These are phyloP conservation scores for Cymbopogon citratus DNA, from an alignment of 176 grass and related monocot genomes.

Conservation along the genomic window DNA sequence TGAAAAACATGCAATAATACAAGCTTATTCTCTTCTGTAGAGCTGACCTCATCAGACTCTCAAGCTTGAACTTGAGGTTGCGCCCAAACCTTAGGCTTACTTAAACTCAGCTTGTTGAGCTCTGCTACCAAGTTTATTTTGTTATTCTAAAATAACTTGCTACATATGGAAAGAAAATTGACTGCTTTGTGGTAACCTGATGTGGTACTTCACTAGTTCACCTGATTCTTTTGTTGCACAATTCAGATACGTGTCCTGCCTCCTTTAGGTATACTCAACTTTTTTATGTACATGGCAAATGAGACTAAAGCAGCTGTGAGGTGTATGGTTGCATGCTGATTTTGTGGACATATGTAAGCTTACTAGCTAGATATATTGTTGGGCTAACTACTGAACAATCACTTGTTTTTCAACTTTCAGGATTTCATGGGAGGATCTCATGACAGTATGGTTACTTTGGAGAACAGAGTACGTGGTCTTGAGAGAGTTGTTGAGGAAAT, in stretches of 20 bases:
- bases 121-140: neutral
- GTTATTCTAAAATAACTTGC: conserved; percentile 18
- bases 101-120: neutral
- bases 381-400: neutral
- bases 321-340: neutral
- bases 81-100: neutral
- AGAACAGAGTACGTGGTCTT: conserved; percentile 88
- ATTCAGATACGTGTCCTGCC: neutral
- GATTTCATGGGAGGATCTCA: conserved; percentile 98
- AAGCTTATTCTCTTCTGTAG: neutral
- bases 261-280: neutral
- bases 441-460: conserved; percentile 93
- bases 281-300: neutral
- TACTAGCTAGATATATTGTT: neutral
- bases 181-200: neutral
- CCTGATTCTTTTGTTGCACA: neutral
- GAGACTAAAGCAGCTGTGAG: neutral
- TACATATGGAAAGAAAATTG: neutral
- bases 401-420: conserved; percentile 41
- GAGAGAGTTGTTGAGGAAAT: conserved; percentile 96
- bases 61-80: neutral
- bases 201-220: neutral
- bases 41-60: neutral
- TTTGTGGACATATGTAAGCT: neutral
- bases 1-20: neutral